phyloP scores from a whole-genome alignment of 331 rosid species.

The Prunus yedoensis region DNA sequence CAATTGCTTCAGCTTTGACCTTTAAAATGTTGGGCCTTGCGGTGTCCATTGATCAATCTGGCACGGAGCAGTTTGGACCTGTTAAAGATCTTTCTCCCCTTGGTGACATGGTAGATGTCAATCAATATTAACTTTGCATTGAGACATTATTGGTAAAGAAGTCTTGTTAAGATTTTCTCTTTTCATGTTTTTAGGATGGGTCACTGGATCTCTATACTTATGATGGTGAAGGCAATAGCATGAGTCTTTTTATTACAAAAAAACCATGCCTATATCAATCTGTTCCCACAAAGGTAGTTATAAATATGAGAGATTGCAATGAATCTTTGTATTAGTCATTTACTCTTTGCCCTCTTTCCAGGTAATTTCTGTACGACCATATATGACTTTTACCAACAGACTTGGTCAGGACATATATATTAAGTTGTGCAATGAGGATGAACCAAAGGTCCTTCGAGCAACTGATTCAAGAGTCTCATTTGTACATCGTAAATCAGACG shows the following conservation, averaged over 20 bases:
- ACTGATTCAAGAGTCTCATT: slow-evolving; percentile 80
- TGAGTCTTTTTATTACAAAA: slow-evolving; percentile 79
- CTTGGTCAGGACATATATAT: slow-evolving; percentile 76
- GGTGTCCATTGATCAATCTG: slow-evolving; percentile 64
- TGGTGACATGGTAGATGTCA: slow-evolving; percentile 73
- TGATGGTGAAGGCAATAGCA: slow-evolving; percentile 72
- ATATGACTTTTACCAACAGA: slow-evolving; percentile 92
- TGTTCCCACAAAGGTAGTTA: slow-evolving; percentile 85
- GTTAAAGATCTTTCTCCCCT: slow-evolving; percentile 77
- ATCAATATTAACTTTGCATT: background rate
- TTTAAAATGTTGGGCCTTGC: slow-evolving; percentile 76
- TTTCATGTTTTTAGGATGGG: slow-evolving; percentile 69
- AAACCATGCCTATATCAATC: slow-evolving; percentile 82
- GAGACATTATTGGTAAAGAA: slow-evolving; percentile 3
- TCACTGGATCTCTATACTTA: slow-evolving; percentile 73
- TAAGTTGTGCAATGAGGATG: slow-evolving; percentile 74
- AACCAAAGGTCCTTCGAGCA: slow-evolving; percentile 71
- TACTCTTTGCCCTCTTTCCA: slow-evolving; percentile 33
- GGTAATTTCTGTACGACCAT: slow-evolving; percentile 85
- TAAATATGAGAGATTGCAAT: slow-evolving; percentile 8
- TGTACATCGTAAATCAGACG: slow-evolving; percentile 50
- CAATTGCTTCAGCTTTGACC: slow-evolving; percentile 80
- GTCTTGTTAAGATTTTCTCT: slow-evolving; percentile 19
- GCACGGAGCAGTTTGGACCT: slow-evolving; percentile 73
- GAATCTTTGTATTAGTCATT: slow-evolving; percentile 8